Conservation (phyloP, 345 rosid species). For the Gynandropsis gynandra region DNA sequence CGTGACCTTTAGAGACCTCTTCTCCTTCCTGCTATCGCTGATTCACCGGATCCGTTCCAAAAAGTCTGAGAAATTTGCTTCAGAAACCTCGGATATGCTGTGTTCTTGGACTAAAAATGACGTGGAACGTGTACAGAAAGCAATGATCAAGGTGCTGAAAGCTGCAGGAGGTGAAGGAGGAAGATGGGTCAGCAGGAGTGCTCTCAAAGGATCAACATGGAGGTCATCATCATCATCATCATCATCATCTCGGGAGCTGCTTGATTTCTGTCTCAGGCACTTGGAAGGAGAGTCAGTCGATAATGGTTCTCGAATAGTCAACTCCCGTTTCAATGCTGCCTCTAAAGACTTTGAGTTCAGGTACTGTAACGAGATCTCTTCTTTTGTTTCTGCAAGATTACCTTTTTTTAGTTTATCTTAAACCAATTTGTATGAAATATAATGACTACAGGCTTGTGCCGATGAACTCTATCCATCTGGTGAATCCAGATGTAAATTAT, state of each 20-base stretch:
- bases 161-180: constrained; percentile 28
- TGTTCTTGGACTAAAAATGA: constrained; percentile 51
- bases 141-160: constrained; percentile 41
- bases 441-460: constrained; percentile 36
- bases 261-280: constrained; percentile 62
- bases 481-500: constrained; percentile 19
- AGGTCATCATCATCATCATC: constrained; percentile 47
- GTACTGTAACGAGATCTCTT: constrained; percentile 23
- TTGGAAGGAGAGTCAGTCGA: constrained; percentile 35
- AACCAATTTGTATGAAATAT: background rate
- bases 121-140: constrained; percentile 42
- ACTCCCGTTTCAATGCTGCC: constrained; percentile 30
- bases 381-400: background rate
- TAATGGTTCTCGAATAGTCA: constrained; percentile 38
- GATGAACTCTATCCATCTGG: constrained; percentile 17
- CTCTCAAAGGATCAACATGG: constrained; percentile 51
- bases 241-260: constrained; percentile 47
- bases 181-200: constrained; percentile 44
- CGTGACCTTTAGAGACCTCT: constrained; percentile 48
- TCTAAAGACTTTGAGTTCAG: constrained; percentile 51
- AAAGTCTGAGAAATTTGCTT: constrained; percentile 5
- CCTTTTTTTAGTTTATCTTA: background rate
- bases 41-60: constrained; percentile 22
- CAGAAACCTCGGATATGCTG: constrained; percentile 20
- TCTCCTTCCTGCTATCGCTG: constrained; percentile 41